Conservation (phyloP, 345 rosid genomes). For the Populus euphratica region DNA sequence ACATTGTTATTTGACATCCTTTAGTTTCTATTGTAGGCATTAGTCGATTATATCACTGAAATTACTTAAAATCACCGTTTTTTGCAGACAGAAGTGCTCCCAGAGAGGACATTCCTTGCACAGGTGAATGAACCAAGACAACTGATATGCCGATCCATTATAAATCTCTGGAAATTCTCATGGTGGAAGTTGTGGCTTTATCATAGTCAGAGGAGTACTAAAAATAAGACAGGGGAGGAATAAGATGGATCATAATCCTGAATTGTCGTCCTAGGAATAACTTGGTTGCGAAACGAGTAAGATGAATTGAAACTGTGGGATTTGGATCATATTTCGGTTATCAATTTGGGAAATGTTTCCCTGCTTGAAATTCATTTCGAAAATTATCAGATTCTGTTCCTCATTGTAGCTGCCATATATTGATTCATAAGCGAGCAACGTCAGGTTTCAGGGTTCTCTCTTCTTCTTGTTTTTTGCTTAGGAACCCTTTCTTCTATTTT, state of each 20-base stretch:
- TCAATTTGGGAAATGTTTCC: not conserved
- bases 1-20: not conserved
- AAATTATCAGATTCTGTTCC: not conserved
- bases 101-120: constrained; percentile 17
- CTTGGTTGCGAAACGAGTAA: not conserved
- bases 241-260: not conserved
- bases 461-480: not conserved
- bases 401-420: not conserved
- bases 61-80: not conserved
- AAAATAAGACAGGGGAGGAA: not conserved
- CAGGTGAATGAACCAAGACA: constrained; percentile 27
- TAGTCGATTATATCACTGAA: not conserved
- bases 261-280: not conserved
- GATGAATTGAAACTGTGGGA: not conserved
- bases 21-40: not conserved
- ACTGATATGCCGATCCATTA: constrained; percentile 22
- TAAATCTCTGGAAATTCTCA: constrained; percentile 39
- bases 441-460: not conserved
- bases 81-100: constrained; percentile 37
- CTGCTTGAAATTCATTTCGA: not conserved
- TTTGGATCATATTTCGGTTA: not conserved
- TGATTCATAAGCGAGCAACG: not conserved
- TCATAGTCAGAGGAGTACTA: not conserved
- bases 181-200: constrained; percentile 40
- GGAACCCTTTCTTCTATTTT: not conserved